A percentile compares a stretch with the other conserved stretches of the same genome.
Evolutionary conservation across 1,284 basidiomycete species (phyloP).

Genomic region (Heterobasidion occidentale): DNA sequence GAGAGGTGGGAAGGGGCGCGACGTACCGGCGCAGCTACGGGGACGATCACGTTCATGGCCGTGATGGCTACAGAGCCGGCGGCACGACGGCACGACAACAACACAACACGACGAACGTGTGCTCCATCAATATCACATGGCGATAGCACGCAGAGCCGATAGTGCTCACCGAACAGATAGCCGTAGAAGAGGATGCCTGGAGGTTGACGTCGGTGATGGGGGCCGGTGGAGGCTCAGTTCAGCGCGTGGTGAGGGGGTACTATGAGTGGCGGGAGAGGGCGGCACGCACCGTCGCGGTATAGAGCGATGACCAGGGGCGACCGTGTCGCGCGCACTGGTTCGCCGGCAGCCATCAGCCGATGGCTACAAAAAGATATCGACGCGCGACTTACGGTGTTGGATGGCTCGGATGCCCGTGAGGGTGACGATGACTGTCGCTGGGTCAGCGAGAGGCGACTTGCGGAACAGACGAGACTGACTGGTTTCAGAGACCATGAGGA

Average conservation of each 20-base stretch:
- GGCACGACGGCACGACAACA: no score
- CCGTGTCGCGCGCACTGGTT: conserved; percentile 24
- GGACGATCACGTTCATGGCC: conserved; percentile 30
- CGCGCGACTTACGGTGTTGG: conserved; percentile 24
- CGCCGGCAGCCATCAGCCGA: not conserved
- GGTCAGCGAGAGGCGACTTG: not conserved
- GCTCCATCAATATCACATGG: no score
- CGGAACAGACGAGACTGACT: conserved; percentile 18
- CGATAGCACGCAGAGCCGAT: no score
- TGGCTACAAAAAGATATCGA: not conserved
- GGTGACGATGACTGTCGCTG: conserved; percentile 25
- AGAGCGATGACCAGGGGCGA: conserved; percentile 28
- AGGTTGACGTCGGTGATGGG: no score
- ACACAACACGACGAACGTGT: no score
- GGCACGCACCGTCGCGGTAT: conserved; percentile 30
- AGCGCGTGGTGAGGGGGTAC: no score
- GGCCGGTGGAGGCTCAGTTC: no score
- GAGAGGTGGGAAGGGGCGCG: conserved; percentile 4
- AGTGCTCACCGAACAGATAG: no score
- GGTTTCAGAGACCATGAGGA: conserved; percentile 32
- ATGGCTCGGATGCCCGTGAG: conserved; percentile 30
- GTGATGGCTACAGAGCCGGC: conserved; percentile 23
- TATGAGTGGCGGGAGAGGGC: not conserved
- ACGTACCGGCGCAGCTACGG: conserved; percentile 28
- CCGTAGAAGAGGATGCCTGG: no score